These are phyloP conservation scores for Sarcocystis neurona DNA, from an alignment of 169 alveolate species.

Conservation along the genomic window DNA sequence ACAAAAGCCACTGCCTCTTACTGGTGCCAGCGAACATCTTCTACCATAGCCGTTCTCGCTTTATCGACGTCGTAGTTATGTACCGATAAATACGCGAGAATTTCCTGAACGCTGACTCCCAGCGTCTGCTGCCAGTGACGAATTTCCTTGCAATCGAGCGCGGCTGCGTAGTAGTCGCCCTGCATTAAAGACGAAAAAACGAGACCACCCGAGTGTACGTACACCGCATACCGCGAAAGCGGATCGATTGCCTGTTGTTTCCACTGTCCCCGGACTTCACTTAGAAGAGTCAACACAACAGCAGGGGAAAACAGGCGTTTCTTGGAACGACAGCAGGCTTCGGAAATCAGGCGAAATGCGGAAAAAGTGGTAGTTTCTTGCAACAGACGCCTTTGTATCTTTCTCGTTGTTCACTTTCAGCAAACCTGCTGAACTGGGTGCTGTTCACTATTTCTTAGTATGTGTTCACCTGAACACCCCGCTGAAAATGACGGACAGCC, in stretches of 20 bases:
- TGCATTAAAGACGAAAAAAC: background rate
- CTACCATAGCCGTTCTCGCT: background rate
- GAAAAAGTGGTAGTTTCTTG: too few species aligned
- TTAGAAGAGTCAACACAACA: too few species aligned
- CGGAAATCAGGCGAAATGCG: too few species aligned
- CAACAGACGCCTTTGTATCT: background rate
- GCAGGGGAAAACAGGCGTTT: too few species aligned
- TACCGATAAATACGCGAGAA: conserved; percentile 18
- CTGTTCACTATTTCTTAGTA: too few species aligned
- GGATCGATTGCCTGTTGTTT: too few species aligned
- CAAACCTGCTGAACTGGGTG: too few species aligned
- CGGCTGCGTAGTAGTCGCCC: conserved; percentile 13
- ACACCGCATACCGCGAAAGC: background rate
- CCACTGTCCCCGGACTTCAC: too few species aligned
- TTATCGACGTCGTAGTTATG: conserved; percentile 5
- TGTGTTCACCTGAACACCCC: too few species aligned
- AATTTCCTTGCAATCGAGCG: background rate
- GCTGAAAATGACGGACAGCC: too few species aligned
- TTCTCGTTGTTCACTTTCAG: background rate
- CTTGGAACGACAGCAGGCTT: too few species aligned
- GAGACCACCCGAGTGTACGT: background rate
- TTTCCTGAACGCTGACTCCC: conserved; percentile 5
- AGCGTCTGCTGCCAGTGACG: conserved; percentile 2
- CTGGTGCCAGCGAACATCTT: conserved; percentile 15
- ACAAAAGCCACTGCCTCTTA: background rate